Base-by-base conservation (phyloP, 75 land plant genomes). In the Selaginella tamariscina region DNA sequence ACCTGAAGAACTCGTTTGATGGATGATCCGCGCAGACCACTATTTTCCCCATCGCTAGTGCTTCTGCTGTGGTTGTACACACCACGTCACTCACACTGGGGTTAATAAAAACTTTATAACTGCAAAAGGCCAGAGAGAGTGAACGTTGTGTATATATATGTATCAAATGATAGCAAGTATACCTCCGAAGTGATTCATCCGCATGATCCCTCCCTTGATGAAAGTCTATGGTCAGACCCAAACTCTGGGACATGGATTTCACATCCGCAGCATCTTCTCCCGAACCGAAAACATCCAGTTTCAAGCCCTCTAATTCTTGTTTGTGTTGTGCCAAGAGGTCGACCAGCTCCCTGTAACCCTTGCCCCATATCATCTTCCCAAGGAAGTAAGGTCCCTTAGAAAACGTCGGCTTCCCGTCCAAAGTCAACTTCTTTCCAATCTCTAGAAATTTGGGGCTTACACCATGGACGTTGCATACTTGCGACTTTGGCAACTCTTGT, bases 321-420 rank as follows among this genome's bases (percentile, higher is more conserved):
- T 85, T 93, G 75, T 86, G 82, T 63, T 85, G 80, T 39, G 78
- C 68, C 27, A 93, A 65, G 77, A 93, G 84, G 73, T 93, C 96
- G 32, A 93, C 82, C 32, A 93, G 75, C 69, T 93, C 98, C 57
- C 81, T 84, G 75, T 89, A 93, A 0, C 98, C 98, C 72, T 93
- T 93, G 29, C 88, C 95, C 98, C 98, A 93, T 18, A 93, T 89
- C 98, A 93, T 86, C 78, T 93, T 93, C 60, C 98, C 98, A 22
- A 93, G 59, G 65, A 86, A 93, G 67, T 93, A 93, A 54, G 98
- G 95, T 65, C 98, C 98, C 66, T 87, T 83, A 1, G 86, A 78
- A 62, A 93, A 93, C 28, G 78, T 65, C 60, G 79, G 81, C 64
- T 75, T 67, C 18, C 83, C 86, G 21, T 83, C 86, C n/a, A 65